Base-by-base conservation (phyloP, 768 basidiomycete genomes). In the Pleurotus cornucopiae region DNA sequence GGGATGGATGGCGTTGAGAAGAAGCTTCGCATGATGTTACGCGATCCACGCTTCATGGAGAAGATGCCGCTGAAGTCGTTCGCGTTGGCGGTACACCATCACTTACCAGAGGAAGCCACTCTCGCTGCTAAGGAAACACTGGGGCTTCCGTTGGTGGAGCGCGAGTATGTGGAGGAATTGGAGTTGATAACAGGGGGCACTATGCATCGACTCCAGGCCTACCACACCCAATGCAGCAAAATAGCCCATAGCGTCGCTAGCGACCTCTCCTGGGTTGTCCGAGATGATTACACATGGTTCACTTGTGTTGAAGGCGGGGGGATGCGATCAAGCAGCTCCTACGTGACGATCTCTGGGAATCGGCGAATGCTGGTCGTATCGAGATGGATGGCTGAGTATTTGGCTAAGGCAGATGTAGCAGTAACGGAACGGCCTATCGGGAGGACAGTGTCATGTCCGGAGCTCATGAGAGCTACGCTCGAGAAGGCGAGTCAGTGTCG, bases 1-100 rank as follows among this genome's bases (percentile, higher is more conserved):
- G 77, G 79, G 48, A 78, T 82, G 76, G 73, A 74, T 55, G 72
- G 71, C 14, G 66, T 80, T 4, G 67, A 75, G 56, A 68, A 67
- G 44, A 60, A 69, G 57, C 44, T 73, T 34, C 61, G 62, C 51
- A 57, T 57, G 14, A 62, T 69, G 25, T 66, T 77, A 34, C 45
- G 71, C 6, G 60, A 66, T 6, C 67, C 69, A 11, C 70, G 68
- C 13, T 75, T 74, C 55, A 62, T 72, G 34, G 71, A 71, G 49
- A 60, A 69, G 3, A 68, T 73, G 49, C 73, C 73, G 18, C 51
- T 77, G 26, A 71, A 75, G n/a, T 72, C 73, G 6, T 79, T 73
- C 56, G 75, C 76, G 0, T 71, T 76, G 48, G 72, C 76, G n/a
- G 72, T 67, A 63, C 68, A 67, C 26, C 72, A 72, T 57, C 68